Base-by-base conservation (phyloP, 495 filamentous ascomycete species). In the Extremus antarcticus region DNA sequence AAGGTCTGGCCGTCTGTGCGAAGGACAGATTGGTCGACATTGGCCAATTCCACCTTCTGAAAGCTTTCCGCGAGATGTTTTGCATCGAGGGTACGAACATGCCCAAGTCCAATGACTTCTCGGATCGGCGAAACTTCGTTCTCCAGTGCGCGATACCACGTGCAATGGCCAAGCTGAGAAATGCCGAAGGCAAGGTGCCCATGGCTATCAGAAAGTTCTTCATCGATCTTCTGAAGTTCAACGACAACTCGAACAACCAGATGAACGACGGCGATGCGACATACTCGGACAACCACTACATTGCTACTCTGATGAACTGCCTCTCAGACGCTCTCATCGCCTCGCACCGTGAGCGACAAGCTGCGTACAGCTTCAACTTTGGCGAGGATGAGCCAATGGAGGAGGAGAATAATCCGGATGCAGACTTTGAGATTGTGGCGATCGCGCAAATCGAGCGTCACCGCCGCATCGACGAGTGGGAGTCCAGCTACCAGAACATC, bases 391-490 rank as follows among this genome's bases (percentile, higher is more conserved):
- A 62, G 51, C 55, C 55, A 3, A 53, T 55, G 51, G 59, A 62
- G 47, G 25, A 43, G 1, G 51, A 58, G 24, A 21, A 54, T n/a
- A 58, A 58, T n/a, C 62, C 51, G 53, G 78, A 70, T 45, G 68
- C 49, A 62, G 67, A 74, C 25, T 83, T 92, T 40, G 78, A 86
- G 54, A 78, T 79, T 41, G 77, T 80, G 43, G 85, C 85, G 1
- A 67, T 95, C 16, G 83, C 85, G 38, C 89, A 95, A 65, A 87
- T 99, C 45, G 87, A 95, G 54, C 79, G 94, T 49, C 87, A 91
- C 63, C 79, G 89, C 47, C 81, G 91, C 43, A 88, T 94, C 76
- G 92, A 99, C 62, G 89, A 96, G 69, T 97, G 89, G 83, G 86
- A 85, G 0, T 79, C 83, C 32, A 94, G 90, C 0, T 94, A 85